phyloP scores from a whole-genome alignment of 2,329 filamentous ascomycete genomes.

The Elsinoe batatas region DNA sequence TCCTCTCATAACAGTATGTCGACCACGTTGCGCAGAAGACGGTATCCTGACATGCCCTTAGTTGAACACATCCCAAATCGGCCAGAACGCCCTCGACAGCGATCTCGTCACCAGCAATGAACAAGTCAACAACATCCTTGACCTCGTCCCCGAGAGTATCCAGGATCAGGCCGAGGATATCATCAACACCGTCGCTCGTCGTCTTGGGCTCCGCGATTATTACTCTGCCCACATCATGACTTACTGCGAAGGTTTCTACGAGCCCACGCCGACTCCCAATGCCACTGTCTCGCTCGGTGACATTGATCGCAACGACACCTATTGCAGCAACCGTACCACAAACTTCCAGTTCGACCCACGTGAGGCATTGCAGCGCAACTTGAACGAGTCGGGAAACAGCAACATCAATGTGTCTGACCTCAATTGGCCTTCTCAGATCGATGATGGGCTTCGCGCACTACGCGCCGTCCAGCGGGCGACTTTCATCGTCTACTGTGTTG shows the following conservation, averaged over 20 bases:
- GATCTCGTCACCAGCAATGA: slow-evolving; percentile 20
- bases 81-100: slow-evolving; percentile 28
- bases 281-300: slow-evolving; percentile 29
- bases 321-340: slow-evolving; percentile 44
- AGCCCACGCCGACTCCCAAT: slow-evolving; percentile 34
- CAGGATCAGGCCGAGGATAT: slow-evolving; percentile 16
- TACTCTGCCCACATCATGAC: slow-evolving; percentile 52
- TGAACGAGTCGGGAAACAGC: slow-evolving; percentile 33
- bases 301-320: slow-evolving; percentile 43
- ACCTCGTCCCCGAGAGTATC: not conserved
- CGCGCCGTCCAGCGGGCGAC: slow-evolving; percentile 41
- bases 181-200: slow-evolving; percentile 36
- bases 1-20: slow-evolving; percentile 44
- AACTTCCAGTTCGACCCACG: slow-evolving; percentile 50
- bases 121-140: slow-evolving; percentile 17
- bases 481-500: slow-evolving; percentile 51
- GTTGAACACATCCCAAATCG: slow-evolving; percentile 50
- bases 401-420: slow-evolving; percentile 43
- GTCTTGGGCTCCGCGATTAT: slow-evolving; percentile 49
- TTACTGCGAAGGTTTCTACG: slow-evolving; percentile 46
- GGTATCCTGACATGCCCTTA: slow-evolving; percentile 19
- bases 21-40: not conserved
- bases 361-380: slow-evolving; percentile 38
- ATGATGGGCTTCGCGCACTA: slow-evolving; percentile 43
- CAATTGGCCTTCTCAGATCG: slow-evolving; percentile 47